These are phyloP conservation scores for Jaenimonas drosophilae DNA, from an alignment of 208 protist genomes.

Conservation along the genomic window DNA sequence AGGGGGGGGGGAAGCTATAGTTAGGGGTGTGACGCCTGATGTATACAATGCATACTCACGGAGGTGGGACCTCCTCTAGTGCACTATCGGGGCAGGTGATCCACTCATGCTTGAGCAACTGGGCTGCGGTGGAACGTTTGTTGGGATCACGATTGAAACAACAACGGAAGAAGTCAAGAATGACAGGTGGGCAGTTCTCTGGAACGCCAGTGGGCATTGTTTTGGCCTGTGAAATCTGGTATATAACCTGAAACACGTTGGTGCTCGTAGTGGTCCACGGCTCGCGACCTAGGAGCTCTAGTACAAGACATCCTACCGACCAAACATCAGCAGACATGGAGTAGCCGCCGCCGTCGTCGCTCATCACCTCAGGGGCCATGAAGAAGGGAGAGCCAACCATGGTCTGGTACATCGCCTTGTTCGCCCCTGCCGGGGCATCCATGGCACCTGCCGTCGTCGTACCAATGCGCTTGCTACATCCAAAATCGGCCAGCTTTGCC, in stretches of 20 bases:
- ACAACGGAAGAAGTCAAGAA: conserved; percentile 53
- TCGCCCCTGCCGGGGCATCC: conserved; percentile 8
- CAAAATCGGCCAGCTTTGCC: conserved; percentile 94
- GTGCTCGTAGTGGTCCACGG: conserved; percentile 48
- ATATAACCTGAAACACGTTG: conserved; percentile 78
- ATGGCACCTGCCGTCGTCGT: conserved; percentile 14
- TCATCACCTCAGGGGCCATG: conserved; percentile 87
- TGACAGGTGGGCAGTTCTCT: conserved; percentile 25
- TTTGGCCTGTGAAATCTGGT: conserved; percentile 51
- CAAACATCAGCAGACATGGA: conserved; percentile 72
- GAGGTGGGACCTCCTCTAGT: conserved; percentile 62
- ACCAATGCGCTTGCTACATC: conserved; percentile 84
- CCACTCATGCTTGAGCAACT: conserved; percentile 70
- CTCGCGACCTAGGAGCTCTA: conserved; percentile 78
- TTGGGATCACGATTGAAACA: conserved; percentile 61
- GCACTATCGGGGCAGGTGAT: conserved; percentile 54
- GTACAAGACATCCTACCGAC: conserved; percentile 79
- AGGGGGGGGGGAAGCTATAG: no score
- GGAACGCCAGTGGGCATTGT: conserved; percentile 71
- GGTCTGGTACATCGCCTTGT: conserved; percentile 46
- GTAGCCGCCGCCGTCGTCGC: conserved; percentile 41
- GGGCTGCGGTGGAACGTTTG: conserved; percentile 44
- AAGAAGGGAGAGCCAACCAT: conserved; percentile 82
- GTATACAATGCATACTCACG: no score
- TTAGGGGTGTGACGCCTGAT: no score